Conservation (phyloP, 2,329 filamentous ascomycete species). For the Diaporthe citrichinensis region DNA sequence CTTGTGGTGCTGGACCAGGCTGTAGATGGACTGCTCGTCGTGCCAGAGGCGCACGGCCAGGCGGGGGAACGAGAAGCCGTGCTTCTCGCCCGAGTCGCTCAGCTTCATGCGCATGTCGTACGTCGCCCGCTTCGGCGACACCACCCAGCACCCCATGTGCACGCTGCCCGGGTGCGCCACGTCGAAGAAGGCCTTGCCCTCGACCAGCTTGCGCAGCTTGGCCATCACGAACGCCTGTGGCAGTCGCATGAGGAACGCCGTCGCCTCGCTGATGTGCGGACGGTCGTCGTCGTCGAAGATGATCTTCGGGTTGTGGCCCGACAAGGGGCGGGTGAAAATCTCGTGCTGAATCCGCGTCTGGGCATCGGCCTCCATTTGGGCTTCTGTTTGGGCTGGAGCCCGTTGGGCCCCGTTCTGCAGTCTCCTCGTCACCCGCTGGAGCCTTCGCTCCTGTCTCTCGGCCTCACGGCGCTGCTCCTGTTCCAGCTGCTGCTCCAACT, state of each 20-base stretch:
- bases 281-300: slow-evolving; percentile 20
- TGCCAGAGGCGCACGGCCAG: slow-evolving; percentile 35
- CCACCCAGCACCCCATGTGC: slow-evolving; percentile 32
- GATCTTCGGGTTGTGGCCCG: slow-evolving; percentile 12
- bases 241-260: slow-evolving; percentile 26
- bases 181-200: slow-evolving; percentile 23
- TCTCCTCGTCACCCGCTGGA: background rate
- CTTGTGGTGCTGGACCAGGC: slow-evolving; percentile 24
- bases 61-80: slow-evolving; percentile 17
- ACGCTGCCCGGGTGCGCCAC: background rate
- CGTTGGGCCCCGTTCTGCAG: background rate
- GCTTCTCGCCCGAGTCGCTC: slow-evolving; percentile 4
- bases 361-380: too few species aligned
- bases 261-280: slow-evolving; percentile 21
- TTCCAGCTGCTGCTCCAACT: slow-evolving; percentile 10
- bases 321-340: slow-evolving; percentile 5
- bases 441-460: background rate
- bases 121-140: background rate
- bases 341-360: slow-evolving; percentile 10
- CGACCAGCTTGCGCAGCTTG: background rate
- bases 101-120: slow-evolving; percentile 28
- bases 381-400: background rate
- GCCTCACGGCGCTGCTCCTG: slow-evolving; percentile 9
- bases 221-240: slow-evolving; percentile 5
- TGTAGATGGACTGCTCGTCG: slow-evolving; percentile 28